Evolutionary conservation across 148 eudicot species (phyloP).

Genomic region (Euryodendron excelsum): DNA sequence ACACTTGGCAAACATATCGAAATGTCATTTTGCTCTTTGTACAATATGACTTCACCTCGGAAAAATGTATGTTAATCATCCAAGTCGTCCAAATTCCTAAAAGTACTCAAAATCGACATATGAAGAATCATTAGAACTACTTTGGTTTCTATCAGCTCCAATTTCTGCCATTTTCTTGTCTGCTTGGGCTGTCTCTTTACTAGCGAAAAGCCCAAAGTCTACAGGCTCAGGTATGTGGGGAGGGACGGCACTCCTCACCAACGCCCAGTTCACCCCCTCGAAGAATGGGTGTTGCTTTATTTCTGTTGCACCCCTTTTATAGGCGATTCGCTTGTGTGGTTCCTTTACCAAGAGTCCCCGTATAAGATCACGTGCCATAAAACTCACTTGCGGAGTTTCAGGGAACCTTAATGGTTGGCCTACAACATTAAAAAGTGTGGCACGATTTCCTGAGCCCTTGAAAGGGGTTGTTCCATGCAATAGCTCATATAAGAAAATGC

Average conservation of each 20-base stretch:
- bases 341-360: slow-evolving; percentile 76
- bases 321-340: slow-evolving; percentile 80
- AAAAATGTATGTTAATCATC: not conserved
- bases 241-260: slow-evolving; percentile 69
- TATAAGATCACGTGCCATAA: slow-evolving; percentile 65
- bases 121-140: slow-evolving; percentile 45
- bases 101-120: slow-evolving; percentile 84
- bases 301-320: slow-evolving; percentile 85
- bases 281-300: slow-evolving; percentile 88
- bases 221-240: slow-evolving; percentile 68
- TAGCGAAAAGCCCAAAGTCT: slow-evolving; percentile 53
- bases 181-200: slow-evolving; percentile 38
- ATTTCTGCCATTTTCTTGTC: slow-evolving; percentile 50
- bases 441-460: slow-evolving; percentile 81
- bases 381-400: slow-evolving; percentile 58
- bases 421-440: slow-evolving; percentile 80
- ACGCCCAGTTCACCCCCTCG: slow-evolving; percentile 90
- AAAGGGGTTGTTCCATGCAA: slow-evolving; percentile 84
- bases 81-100: slow-evolving; percentile 22
- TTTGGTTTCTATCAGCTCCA: slow-evolving; percentile 36
- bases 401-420: slow-evolving; percentile 81
- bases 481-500: slow-evolving; percentile 79
- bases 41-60: not conserved
- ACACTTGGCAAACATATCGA: not conserved
- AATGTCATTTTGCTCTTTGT: not conserved